Evolutionary conservation across 805 yeast genomes (phyloP), one percentile per base, ranked within the genome.

Genomic region (Spathaspora passalidarum): DNA sequence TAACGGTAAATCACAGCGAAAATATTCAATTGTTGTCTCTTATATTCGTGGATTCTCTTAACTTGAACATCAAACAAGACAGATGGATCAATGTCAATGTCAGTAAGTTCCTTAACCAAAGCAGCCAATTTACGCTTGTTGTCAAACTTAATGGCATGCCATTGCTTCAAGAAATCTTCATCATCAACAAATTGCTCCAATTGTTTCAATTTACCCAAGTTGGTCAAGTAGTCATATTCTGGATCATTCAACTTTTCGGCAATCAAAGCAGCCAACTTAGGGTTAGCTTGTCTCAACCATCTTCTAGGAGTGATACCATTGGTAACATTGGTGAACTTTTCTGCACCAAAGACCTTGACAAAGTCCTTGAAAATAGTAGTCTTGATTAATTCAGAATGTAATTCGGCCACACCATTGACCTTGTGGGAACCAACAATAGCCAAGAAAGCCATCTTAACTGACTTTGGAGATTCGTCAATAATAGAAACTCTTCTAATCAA

Each of bases 271-370:
- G 94, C 78, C 56, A 90, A 74, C 54, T 73, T 75, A 9, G 97
- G 97, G 66, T 90, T 91, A 42, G 97, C 96, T 70, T 90, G 96
- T 63, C 82, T 84, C 62, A 90, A 78, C 97, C 97, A 90, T 70
- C 97, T 84, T 76, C 97, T 82, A 56, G 97, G 97, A 2, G 97
- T 90, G 61, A 90, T 82, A 70, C 97, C 97, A 65, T 90, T 90
- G 42, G 97, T 90, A 50, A 90, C 96, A 59, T 90, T 90, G 43
- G 88, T 87, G 68, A 90, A 90, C 68, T 86, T 88, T 51, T 87
- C 88, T 18, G 75, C 59, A 42, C 97, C 97, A 57, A 80, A 90
- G 32, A 90, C 76, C 50, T 76, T 78, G 46, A 90, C 97, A 62
- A 90, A 90, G 67, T 91, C 97, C 63, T 84, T 84, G 71, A 90